Conservation (phyloP, 106 monocot genomes). For the Hemerocallis citrina region DNA sequence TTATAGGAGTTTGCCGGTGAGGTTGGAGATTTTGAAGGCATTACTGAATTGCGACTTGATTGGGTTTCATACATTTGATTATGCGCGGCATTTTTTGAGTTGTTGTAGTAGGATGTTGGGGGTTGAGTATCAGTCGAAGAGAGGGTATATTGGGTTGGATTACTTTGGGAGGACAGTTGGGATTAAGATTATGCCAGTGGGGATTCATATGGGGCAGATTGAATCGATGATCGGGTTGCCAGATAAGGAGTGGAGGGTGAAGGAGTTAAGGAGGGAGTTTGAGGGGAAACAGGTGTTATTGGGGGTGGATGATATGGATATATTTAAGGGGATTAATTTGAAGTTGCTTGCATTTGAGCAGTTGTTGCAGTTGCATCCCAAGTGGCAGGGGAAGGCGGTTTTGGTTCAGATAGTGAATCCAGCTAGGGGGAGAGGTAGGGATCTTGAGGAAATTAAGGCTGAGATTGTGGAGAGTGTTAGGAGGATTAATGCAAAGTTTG, state of each 20-base stretch:
- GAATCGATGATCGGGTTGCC: slow-evolving; percentile 31
- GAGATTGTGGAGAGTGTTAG: slow-evolving; percentile 58
- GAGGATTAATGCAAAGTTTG: slow-evolving; percentile 63
- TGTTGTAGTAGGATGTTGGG: slow-evolving; percentile 73
- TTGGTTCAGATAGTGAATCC: slow-evolving; percentile 70
- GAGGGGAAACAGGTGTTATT: slow-evolving; percentile 54
- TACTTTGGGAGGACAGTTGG: slow-evolving; percentile 74
- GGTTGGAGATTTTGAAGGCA: slow-evolving; percentile 59
- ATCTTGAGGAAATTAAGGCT: slow-evolving; percentile 43
- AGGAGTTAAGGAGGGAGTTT: slow-evolving; percentile 43
- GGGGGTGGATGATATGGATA: slow-evolving; percentile 86
- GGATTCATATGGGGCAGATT: slow-evolving; percentile 72
- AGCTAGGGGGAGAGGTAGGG: slow-evolving; percentile 46
- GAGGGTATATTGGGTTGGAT: slow-evolving; percentile 74
- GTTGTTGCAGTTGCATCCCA: slow-evolving; percentile 48
- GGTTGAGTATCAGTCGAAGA: slow-evolving; percentile 66
- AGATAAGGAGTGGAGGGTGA: slow-evolving; percentile 42
- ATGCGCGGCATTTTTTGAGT: slow-evolving; percentile 75
- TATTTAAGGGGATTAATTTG: slow-evolving; percentile 82
- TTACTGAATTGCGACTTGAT: slow-evolving; percentile 68
- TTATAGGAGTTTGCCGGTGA: slow-evolving; percentile 62
- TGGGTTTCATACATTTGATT: slow-evolving; percentile 84
- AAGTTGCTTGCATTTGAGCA: slow-evolving; percentile 77
- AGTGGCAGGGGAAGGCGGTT: slow-evolving; percentile 64
- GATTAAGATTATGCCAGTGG: slow-evolving; percentile 82